Base-by-base conservation (phyloP, 352 stramenopile genomes). In the Phytophthora tentaculata region DNA sequence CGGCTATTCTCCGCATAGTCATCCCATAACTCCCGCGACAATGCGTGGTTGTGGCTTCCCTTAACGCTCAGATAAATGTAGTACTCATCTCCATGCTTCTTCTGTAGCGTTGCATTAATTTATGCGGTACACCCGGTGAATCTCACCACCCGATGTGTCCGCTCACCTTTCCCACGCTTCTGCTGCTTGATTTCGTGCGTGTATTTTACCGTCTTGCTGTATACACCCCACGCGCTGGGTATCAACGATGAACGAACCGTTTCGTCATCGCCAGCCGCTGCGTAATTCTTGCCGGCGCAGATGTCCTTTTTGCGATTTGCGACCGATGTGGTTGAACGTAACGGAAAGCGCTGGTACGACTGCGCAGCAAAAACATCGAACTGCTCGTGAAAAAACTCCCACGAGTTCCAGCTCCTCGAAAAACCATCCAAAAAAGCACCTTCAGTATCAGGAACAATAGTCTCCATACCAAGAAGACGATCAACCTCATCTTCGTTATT, bases 1-100 rank as follows among this genome's bases (percentile, higher is more conserved):
- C 39, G 6, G 0, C 58, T 19, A 19, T 58, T 65, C 14, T 65
- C 58, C 4, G 35, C 58, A n/a, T 65, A 58, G 29, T 58, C 52
- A 8, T 56, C 23, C n/a, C 48, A 57, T n/a, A 53, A 39, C 20
- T 47, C 28, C 10, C 2, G 2, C 2, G 44, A 43, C 1, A 56
- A 14, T 1, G 44, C 29, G 19, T 65, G 58, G 32, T 58, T 65
- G 23, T 52, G 58, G 6, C 22, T 35, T 14, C 58, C 58, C 10
- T 56, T 65, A 2, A 23, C 16, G 13, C 17, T 35, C 12, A 65
- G 6, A 22, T 43, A 56, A 3, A 65, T 9, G 14, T 58, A 57
- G 12, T 29, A 64, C 14, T 22, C 20, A 1, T 26, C 56, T 10
- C 14, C 17, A n/a, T 2, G 8, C 3, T n/a, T 22, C 2, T 35